Percentiles rank a stretch among this genome's conserved stretches.
phyloP scores from a whole-genome alignment of 2,329 filamentous ascomycete species.

The Leptosphaerulina australis region DNA sequence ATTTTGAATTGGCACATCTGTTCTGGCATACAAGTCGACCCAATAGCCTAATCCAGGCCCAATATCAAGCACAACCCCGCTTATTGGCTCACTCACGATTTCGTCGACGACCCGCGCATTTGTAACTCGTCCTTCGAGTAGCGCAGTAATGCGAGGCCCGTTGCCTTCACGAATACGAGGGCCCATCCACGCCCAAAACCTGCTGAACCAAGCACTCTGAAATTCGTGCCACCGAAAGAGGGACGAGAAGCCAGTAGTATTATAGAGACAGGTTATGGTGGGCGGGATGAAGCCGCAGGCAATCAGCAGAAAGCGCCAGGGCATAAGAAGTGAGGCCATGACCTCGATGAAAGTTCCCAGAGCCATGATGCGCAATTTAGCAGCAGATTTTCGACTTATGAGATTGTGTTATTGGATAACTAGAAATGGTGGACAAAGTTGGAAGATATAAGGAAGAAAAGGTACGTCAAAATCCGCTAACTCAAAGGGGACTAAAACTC shows the following conservation, averaged over 20 bases:
- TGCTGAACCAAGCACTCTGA: conserved; percentile 24
- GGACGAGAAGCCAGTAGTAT: neutral
- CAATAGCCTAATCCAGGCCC: conserved; percentile 27
- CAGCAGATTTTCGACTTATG: neutral
- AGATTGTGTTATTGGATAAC: neutral
- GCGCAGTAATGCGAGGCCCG: conserved; percentile 20
- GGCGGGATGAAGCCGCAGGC: conserved; percentile 17
- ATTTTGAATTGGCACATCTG: conserved; percentile 11
- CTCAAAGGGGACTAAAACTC: neutral
- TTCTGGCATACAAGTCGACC: conserved; percentile 22
- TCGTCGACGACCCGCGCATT: conserved; percentile 14
- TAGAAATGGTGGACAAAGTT: neutral
- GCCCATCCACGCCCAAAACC: conserved; percentile 22
- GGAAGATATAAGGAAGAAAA: neutral
- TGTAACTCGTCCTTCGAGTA: conserved; percentile 25
- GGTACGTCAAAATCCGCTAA: neutral
- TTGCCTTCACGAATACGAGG: conserved; percentile 18
- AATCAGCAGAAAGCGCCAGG: conserved; percentile 23
- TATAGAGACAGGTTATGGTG: conserved; percentile 13
- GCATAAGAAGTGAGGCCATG: conserved; percentile 9
- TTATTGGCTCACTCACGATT: conserved; percentile 16
- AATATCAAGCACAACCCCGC: conserved; percentile 24
- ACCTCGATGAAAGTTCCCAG: neutral
- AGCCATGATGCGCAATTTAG: neutral
- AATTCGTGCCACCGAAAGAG: conserved; percentile 17